Conservation (phyloP, 129 eudicot genomes). For the Scalesia atractyloides region DNA sequence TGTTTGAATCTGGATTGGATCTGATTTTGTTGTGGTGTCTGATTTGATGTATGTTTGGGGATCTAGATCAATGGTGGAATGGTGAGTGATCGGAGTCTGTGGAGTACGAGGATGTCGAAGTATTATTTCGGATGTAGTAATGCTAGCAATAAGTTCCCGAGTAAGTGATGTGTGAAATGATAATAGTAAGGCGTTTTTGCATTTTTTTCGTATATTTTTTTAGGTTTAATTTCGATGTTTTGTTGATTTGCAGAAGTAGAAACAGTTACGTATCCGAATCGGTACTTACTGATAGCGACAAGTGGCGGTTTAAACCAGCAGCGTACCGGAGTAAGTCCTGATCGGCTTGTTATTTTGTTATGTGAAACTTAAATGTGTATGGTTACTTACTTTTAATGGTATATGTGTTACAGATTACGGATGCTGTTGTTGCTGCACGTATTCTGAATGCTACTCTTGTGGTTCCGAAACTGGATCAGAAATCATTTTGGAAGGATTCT, state of each 20-base stretch:
- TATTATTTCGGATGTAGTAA: constrained; percentile 82
- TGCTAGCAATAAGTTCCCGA: constrained; percentile 69
- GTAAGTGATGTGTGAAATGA: constrained; percentile 45
- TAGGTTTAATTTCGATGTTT: constrained; percentile 17
- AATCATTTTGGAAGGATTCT: constrained; percentile 95
- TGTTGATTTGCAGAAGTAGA: constrained; percentile 55
- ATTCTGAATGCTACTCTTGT: constrained; percentile 97
- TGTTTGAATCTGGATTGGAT: constrained; percentile 46
- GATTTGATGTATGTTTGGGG: constrained; percentile 37
- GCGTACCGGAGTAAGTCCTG: constrained; percentile 76
- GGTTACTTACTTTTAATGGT: background rate
- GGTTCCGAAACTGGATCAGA: constrained; percentile 82
- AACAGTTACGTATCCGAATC: constrained; percentile 56
- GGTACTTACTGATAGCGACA: constrained; percentile 76
- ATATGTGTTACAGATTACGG: constrained; percentile 62
- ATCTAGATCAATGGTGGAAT: constrained; percentile 63
- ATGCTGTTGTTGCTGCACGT: constrained; percentile 99
- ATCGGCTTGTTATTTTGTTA: background rate
- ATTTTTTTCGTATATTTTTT: background rate
- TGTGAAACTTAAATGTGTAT: background rate
- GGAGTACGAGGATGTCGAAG: constrained; percentile 61
- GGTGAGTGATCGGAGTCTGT: constrained; percentile 52
- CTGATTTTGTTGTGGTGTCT: constrained; percentile 24
- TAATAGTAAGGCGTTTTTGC: background rate
- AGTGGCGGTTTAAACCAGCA: constrained; percentile 98